A percentile compares a stretch with the other conserved stretches of the same genome.
Evolutionary conservation across 1,284 basidiomycete species (phyloP).

Genomic region (Xanthoconium separans): DNA sequence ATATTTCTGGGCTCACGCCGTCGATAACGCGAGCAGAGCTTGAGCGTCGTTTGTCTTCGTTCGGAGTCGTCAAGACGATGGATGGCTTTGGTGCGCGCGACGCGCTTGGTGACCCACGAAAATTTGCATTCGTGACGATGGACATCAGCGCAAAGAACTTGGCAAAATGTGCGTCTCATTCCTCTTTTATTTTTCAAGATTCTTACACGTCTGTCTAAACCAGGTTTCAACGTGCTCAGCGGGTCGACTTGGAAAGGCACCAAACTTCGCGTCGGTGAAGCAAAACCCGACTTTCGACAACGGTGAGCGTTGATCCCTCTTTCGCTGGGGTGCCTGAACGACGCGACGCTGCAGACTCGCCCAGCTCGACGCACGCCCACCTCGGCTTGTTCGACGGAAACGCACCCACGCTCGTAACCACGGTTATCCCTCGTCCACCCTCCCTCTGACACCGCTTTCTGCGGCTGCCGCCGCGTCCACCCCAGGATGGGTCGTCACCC

Average conservation of each 20-base stretch:
- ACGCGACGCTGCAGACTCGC: conserved; percentile 29
- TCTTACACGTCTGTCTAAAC: conserved; percentile 5
- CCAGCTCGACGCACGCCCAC: conserved; percentile 19
- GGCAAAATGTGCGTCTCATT: conserved; percentile 59
- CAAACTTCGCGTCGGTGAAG: conserved; percentile 78
- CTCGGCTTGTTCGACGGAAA: conserved; percentile 28
- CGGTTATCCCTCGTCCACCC: conserved; percentile 49
- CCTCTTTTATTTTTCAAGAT: neutral
- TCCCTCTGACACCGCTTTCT: conserved; percentile 62
- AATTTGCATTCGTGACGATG: conserved; percentile 73
- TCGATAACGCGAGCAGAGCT: conserved; percentile 60
- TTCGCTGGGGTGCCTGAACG: neutral
- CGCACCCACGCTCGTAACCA: conserved; percentile 32
- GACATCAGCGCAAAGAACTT: conserved; percentile 60
- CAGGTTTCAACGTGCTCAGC: conserved; percentile 72
- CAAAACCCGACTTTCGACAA: conserved; percentile 67
- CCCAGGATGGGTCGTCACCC: conserved; percentile 66
- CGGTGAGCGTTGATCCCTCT: conserved; percentile 39
- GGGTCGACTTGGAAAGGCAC: conserved; percentile 81
- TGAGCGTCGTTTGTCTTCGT: conserved; percentile 55
- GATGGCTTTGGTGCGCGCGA: conserved; percentile 69
- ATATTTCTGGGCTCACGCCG: conserved; percentile 72
- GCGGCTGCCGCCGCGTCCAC: conserved; percentile 50
- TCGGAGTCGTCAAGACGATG: conserved; percentile 64
- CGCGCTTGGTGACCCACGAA: conserved; percentile 61